phyloP scores from a whole-genome alignment of 2,329 filamentous ascomycete species.

The Cyphellophora attinorum region DNA sequence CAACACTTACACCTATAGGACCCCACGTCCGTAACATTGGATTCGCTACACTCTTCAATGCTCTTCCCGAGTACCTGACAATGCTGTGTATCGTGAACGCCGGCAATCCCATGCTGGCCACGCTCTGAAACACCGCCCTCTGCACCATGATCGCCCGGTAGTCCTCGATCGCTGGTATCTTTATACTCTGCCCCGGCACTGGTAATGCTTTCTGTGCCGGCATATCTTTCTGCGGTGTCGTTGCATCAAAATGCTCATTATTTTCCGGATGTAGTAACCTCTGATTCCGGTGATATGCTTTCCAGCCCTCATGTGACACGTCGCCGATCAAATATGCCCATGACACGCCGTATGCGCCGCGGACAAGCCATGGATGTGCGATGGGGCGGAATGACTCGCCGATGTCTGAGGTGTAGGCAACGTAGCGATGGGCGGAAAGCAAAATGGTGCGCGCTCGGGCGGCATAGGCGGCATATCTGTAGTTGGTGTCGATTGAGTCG shows the following conservation, averaged over 20 bases:
- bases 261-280: slow-evolving; percentile 59
- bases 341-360: slow-evolving; percentile 76
- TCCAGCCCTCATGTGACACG: slow-evolving; percentile 87
- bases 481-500: slow-evolving; percentile 72
- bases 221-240: slow-evolving; percentile 35
- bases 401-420: slow-evolving; percentile 93
- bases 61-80: slow-evolving; percentile 76
- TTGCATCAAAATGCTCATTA: slow-evolving; percentile 23
- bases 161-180: slow-evolving; percentile 70
- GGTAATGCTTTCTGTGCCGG: slow-evolving; percentile 39
- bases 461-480: slow-evolving; percentile 91
- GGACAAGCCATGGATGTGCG: slow-evolving; percentile 74
- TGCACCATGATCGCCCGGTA: slow-evolving; percentile 87
- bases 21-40: slow-evolving; percentile 68
- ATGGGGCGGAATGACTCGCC: slow-evolving; percentile 93
- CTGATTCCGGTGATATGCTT: slow-evolving; percentile 84
- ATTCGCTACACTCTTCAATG: slow-evolving; percentile 77
- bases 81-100: slow-evolving; percentile 91
- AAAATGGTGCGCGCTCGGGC: slow-evolving; percentile 78
- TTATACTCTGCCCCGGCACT: slow-evolving; percentile 28
- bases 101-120: slow-evolving; percentile 89
- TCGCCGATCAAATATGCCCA: slow-evolving; percentile 91
- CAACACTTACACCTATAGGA: slow-evolving; percentile 69
- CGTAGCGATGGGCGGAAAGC: slow-evolving; percentile 83
- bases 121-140: slow-evolving; percentile 76